Conservation (phyloP, 257 asterid species). For the Przewalskia tangutica region DNA sequence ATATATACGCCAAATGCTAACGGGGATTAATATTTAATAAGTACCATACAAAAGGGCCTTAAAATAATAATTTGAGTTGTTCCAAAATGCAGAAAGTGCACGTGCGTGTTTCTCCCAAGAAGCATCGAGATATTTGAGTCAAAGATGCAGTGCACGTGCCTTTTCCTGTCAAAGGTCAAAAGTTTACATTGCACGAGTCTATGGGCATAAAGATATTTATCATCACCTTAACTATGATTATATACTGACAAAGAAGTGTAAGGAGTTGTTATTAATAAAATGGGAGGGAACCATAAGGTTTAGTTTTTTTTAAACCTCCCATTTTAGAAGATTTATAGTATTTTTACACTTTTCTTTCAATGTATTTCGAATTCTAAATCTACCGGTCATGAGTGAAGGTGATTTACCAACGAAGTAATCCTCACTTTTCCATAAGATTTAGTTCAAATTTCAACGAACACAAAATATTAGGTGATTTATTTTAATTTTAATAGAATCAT, state of each 20-base stretch:
- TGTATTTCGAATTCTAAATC: too few species aligned
- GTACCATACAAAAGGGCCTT: neutral
- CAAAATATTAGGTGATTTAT: neutral
- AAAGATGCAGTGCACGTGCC: conserved; percentile 18
- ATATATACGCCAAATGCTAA: neutral
- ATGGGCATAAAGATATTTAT: neutral
- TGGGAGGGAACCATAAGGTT: too few species aligned
- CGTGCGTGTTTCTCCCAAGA: conserved; percentile 15
- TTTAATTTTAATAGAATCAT: neutral
- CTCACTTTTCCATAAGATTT: too few species aligned
- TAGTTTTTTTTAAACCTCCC: too few species aligned
- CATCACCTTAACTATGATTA: neutral
- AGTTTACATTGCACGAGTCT: conserved; percentile 2
- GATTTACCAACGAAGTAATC: too few species aligned
- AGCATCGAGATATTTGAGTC: conserved; percentile 13
- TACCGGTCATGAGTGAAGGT: too few species aligned
- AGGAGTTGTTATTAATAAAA: too few species aligned
- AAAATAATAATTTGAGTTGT: neutral
- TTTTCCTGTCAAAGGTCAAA: conserved; percentile 8
- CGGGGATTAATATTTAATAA: neutral
- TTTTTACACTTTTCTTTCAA: too few species aligned
- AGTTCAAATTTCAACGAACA: too few species aligned
- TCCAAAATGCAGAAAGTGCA: neutral
- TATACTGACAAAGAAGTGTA: neutral
- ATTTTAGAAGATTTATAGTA: too few species aligned